phyloP scores from a whole-genome alignment of 495 filamentous ascomycete species.

The Zalerion maritima region DNA sequence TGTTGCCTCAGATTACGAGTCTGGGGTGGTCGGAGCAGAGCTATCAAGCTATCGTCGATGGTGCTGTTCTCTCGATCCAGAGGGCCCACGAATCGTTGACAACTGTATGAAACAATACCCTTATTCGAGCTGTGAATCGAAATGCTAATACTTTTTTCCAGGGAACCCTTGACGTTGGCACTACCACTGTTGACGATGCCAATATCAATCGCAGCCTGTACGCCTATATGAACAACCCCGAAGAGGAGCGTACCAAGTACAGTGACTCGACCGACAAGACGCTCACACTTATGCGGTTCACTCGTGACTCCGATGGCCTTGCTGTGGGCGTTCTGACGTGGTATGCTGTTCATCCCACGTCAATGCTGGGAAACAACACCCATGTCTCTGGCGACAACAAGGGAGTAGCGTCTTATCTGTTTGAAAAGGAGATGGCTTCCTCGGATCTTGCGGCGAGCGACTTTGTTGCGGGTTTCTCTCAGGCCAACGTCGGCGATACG shows the following conservation, averaged over 20 bases:
- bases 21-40: constrained; percentile 74
- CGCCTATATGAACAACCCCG: constrained; percentile 81
- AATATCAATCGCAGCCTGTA: constrained; percentile 82
- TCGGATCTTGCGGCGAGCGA: constrained; percentile 30
- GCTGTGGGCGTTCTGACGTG: constrained; percentile 72
- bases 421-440: constrained; percentile 55
- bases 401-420: constrained; percentile 69
- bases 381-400: constrained; percentile 94
- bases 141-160: constrained; percentile 8
- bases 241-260: constrained; percentile 60
- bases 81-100: constrained; percentile 66
- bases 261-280: constrained; percentile 63
- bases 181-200: constrained; percentile 40
- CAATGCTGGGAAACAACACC: constrained; percentile 83
- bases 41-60: constrained; percentile 83
- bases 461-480: constrained; percentile 86
- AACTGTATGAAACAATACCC: constrained; percentile 31
- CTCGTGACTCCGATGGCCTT: constrained; percentile 41
- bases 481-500: constrained; percentile 88
- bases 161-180: constrained; percentile 33
- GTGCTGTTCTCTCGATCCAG: constrained; percentile 67
- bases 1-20: constrained; percentile 84
- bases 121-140: not conserved
- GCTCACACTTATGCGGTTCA: constrained; percentile 72
- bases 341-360: constrained; percentile 89